Evolutionary conservation across 1,139 yeast genomes (phyloP), one percentile per base, ranked within the genome.

Genomic region (Candida glucosophila): DNA sequence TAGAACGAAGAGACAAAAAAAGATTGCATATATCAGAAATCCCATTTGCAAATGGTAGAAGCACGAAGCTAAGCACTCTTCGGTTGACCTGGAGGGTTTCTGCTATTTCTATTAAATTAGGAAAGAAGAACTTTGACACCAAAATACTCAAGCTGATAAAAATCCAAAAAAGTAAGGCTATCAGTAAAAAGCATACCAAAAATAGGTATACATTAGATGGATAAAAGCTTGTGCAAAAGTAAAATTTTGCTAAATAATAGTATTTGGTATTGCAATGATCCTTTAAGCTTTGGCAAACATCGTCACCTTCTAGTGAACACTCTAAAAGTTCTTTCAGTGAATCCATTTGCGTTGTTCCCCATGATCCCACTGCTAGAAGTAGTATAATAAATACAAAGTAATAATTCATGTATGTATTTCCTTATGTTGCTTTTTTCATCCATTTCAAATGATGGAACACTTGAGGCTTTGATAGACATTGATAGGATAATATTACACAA

Each of bases 21-120:
- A 59, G 60, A 33, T 53, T 58, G 22, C 61, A 37, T 15, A 63
- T 41, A 39, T 63, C 70, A 9, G 67, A 67, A 14, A 55, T 39
- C 4, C 65, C 55, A 35, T 63, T 63, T 12, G 61, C 46, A 15
- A 59, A 39, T 1, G 70, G 70, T 5, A 62, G 50, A 10, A 63
- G 37, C 4, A 60, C 44, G 29, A 55, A 58, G 29, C 61, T 52
- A 20, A 61, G 32, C 17, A 58, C 40, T 26, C 55, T 54, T 24
- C 49, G 49, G 29, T 49, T 55, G n/a, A 58, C 39, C 2, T 44
- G 37, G 6, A 58, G 32, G 8, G 37, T 29, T 4, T 36, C 37
- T 5, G 63, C 45, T n/a, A 59, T 31, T 19, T 43, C 43, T 24
- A 55, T 50, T 8, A 61, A 39, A 23, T 56, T 53, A 17, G 44